Evolutionary conservation across 371 early-diverging fungal species (phyloP).

Genomic region (Apophysomyces elegans): DNA sequence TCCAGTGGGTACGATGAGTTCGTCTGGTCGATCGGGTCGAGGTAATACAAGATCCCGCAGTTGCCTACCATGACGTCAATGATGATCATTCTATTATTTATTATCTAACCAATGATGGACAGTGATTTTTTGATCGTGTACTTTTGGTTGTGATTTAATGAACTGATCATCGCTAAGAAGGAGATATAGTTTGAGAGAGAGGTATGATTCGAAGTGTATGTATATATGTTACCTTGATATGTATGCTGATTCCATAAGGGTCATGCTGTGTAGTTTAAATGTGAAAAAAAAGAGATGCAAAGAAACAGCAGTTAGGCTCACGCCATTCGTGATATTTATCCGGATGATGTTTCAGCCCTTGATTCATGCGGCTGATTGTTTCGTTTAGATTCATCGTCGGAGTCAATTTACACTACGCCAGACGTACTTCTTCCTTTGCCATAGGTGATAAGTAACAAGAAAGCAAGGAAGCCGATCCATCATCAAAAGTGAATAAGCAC

Average conservation of each 20-base stretch:
- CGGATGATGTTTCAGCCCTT: neutral
- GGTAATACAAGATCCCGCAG: slow-evolving; percentile 87
- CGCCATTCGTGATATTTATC: neutral
- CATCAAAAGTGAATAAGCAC: too few species aligned
- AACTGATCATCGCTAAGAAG: neutral
- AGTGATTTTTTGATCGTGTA: slow-evolving; percentile 52
- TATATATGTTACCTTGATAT: neutral
- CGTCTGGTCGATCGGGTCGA: slow-evolving; percentile 45
- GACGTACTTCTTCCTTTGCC: too few species aligned
- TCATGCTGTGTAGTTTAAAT: neutral
- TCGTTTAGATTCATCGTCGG: neutral
- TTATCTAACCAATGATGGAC: slow-evolving; percentile 66
- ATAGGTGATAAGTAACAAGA: too few species aligned
- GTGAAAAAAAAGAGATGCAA: neutral
- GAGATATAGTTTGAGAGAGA: neutral
- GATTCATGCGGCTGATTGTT: slow-evolving; percentile 1
- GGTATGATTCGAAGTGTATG: neutral
- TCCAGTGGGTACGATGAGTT: slow-evolving; percentile 44
- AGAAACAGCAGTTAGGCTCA: neutral
- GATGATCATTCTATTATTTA: neutral
- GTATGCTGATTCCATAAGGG: slow-evolving; percentile 4
- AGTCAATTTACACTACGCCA: neutral
- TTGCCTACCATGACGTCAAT: slow-evolving; percentile 68
- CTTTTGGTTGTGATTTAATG: slow-evolving; percentile 2
- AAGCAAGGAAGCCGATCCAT: too few species aligned